Conservation (phyloP, 495 filamentous ascomycete species). For the Monascus purpureus region DNA sequence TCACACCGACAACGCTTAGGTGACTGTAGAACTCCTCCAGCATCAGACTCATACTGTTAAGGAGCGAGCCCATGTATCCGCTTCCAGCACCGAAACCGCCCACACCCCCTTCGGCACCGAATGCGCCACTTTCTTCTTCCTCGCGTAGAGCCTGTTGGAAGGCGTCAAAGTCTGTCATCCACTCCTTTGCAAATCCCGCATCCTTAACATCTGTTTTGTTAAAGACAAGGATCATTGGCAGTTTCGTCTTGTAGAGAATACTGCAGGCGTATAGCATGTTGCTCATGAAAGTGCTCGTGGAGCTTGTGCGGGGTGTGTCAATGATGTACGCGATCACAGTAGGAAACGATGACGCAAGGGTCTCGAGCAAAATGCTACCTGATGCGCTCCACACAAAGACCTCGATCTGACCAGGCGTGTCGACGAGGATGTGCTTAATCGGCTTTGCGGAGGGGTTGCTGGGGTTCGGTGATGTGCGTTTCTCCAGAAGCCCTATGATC, state of each 20-base stretch:
- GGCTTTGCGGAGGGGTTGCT: constrained; percentile 44
- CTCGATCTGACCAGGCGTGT: constrained; percentile 96
- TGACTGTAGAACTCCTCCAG: constrained; percentile 96
- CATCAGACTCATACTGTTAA: constrained; percentile 97
- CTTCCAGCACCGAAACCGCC: constrained; percentile 53
- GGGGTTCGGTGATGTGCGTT: constrained; percentile 56
- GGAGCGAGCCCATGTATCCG: constrained; percentile 91
- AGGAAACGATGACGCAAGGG: constrained; percentile 81
- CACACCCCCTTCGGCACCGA: constrained; percentile 55
- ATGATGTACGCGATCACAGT: constrained; percentile 96
- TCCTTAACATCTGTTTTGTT: constrained; percentile 96
- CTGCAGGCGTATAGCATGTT: constrained; percentile 99
- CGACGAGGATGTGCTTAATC: constrained; percentile 76
- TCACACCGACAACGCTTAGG: constrained; percentile 82
- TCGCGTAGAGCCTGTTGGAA: constrained; percentile 75
- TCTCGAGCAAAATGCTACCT: constrained; percentile 85
- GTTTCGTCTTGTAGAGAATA: constrained; percentile 94
- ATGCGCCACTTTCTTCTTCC: constrained; percentile 67
- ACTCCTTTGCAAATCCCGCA: constrained; percentile 85
- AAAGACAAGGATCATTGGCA: constrained; percentile 97
- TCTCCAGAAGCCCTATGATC: constrained; percentile 77
- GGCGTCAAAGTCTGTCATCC: constrained; percentile 98
- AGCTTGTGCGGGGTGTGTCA: constrained; percentile 84
- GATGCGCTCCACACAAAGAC: constrained; percentile 96
- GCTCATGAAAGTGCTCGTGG: constrained; percentile 94